phyloP scores from a whole-genome alignment of 2,329 filamentous ascomycete species.

The Fusarium udum region DNA sequence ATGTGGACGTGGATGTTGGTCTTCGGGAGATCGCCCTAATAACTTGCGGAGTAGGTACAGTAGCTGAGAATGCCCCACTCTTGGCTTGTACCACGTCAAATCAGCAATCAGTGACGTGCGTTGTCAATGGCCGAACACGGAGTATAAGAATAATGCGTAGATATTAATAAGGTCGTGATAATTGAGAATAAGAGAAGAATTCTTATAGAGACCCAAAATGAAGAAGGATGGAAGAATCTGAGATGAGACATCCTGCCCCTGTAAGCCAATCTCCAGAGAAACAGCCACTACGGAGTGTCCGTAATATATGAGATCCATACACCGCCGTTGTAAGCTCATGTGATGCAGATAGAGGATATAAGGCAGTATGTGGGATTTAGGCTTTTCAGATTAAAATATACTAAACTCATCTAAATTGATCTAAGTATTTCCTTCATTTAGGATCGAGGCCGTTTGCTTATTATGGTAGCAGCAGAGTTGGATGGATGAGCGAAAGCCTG shows the following conservation, averaged over 20 bases:
- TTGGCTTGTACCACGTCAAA: conserved; percentile 31
- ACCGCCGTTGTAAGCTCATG: conserved; percentile 2
- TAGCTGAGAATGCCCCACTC: conserved; percentile 25
- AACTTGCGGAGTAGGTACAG: conserved; percentile 28
- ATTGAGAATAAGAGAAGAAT: neutral
- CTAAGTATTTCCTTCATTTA: neutral
- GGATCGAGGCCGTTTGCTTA: neutral
- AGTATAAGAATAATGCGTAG: neutral
- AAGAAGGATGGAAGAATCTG: neutral
- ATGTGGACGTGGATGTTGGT: neutral
- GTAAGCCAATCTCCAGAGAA: conserved; percentile 1
- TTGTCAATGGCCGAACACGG: conserved; percentile 12
- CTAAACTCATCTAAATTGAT: neutral
- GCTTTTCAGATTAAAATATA: neutral
- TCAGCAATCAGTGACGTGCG: conserved; percentile 32
- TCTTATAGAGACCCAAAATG: neutral
- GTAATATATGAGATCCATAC: neutral
- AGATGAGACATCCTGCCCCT: neutral
- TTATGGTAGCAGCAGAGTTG: accelerated
- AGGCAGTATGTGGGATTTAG: neutral
- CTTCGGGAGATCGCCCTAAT: conserved; percentile 25
- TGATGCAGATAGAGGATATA: neutral
- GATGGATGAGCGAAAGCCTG: neutral
- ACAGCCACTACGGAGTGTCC: conserved; percentile 6
- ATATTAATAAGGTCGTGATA: too few relatives aligned